These are phyloP conservation scores for Lactarius pseudohatsudake DNA, from an alignment of 768 basidiomycete genomes.

Conservation along the genomic window DNA sequence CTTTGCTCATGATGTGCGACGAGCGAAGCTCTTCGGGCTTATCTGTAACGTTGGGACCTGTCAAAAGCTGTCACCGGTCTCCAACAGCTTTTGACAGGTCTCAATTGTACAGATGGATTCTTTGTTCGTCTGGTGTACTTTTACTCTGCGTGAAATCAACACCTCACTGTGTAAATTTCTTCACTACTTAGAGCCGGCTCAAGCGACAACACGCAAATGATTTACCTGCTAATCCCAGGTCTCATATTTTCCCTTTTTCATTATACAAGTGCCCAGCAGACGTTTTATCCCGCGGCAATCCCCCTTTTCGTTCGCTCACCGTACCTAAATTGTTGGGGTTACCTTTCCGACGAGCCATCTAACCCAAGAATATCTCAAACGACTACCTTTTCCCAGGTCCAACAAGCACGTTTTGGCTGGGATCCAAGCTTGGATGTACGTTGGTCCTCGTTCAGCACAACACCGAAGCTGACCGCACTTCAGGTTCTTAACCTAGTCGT, in stretches of 20 bases:
- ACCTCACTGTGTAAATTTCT: not conserved
- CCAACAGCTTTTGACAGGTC: too few relatives aligned
- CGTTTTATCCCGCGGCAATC: constrained; percentile 9
- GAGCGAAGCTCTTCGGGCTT: too few relatives aligned
- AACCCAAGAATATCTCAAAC: too few relatives aligned
- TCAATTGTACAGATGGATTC: not conserved
- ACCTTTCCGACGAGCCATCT: too few relatives aligned
- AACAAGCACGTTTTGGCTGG: constrained; percentile 4
- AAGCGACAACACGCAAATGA: not conserved
- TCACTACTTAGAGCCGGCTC: not conserved
- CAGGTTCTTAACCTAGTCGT: constrained; percentile 18
- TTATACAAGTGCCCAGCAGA: constrained; percentile 6
- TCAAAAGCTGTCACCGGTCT: too few relatives aligned
- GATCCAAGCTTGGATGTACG: not conserved
- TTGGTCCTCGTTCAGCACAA: not conserved
- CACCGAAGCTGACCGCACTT: not conserved
- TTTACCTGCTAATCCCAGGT: not conserved
- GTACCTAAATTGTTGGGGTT: constrained; percentile 30
- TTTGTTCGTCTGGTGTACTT: not conserved
- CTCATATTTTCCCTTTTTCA: not conserved
- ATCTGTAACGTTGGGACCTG: too few relatives aligned
- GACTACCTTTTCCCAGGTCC: too few relatives aligned
- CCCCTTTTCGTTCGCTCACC: constrained; percentile 34
- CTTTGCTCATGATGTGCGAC: too few relatives aligned
- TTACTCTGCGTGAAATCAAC: not conserved